Evolutionary conservation across 495 filamentous ascomycete genomes (phyloP), one percentile per base, ranked within the genome.

Genomic region (Talaromyces adpressus): DNA sequence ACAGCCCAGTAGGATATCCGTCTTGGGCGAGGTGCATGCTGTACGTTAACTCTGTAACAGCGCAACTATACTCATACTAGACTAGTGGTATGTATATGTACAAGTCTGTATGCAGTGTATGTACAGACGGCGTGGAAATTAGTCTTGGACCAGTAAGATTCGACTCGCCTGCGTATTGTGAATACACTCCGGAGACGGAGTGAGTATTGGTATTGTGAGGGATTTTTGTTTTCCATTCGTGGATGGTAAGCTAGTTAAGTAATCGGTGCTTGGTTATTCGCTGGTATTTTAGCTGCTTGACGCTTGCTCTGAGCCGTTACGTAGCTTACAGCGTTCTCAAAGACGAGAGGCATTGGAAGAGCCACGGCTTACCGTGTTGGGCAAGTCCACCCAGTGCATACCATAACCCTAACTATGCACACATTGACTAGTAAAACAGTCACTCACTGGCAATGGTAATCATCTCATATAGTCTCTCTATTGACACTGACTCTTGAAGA

Each of bases 21-120:
- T 54, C 51, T 54, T 54, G 51, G 25, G 51, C 51, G 51, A 25
- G 22, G 20, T 54, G 51, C 51, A 54, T 54, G 51, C n/a, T 49
- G 45, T 9, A 20, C 14, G 45, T 49, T 20, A 20, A 22, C n/a
- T 49, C n/a, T 49, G n/a, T 47, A 20, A 47, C 41, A n/a, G n/a
- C 1, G 12, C 3, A 16, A 41, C 36, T 41, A 41, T 27, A 39
- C 7, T 39, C 9, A 11, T 4, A 39, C 34, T 39, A 39, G 11
- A 39, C 36, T 41, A 41, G 36, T 36, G 32, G 32, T 41, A 41
- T 41, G 36, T 41, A 41, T 39, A 14, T 16, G 36, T 16, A 41
- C 14, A 36, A 4, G 29, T 7, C 29, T 36, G 32, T 36, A 36
- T 12, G 9, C 9, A 36, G 8, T 36, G 32, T 32, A 7, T 32